Evolutionary conservation across 352 stramenopile species (phyloP).

Genomic region (Globisporangium apiculatum): DNA sequence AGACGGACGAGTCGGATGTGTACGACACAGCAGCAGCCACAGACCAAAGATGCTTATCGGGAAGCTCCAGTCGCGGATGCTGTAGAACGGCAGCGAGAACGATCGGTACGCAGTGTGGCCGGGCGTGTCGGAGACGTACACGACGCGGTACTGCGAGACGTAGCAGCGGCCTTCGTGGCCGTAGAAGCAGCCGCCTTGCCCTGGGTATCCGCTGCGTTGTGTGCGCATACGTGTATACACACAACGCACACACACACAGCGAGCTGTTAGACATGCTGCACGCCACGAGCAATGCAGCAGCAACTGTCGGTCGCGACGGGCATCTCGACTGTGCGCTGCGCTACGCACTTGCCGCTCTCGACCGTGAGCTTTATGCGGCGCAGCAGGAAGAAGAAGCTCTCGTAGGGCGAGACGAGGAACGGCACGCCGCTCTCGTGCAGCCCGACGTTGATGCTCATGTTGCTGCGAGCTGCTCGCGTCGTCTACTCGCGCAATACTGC

Average conservation of each 20-base stretch:
- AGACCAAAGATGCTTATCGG: slow-evolving; percentile 52
- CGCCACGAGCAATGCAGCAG: neutral
- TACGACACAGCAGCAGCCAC: neutral
- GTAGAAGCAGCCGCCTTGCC: slow-evolving; percentile 79
- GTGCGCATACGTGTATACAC: neutral
- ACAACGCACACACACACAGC: neutral
- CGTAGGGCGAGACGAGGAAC: slow-evolving; percentile 74
- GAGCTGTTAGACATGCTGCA: neutral
- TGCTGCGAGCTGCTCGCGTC: neutral
- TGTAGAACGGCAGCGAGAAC: slow-evolving; percentile 75
- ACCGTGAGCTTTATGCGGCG: slow-evolving; percentile 64
- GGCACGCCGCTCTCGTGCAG: slow-evolving; percentile 51
- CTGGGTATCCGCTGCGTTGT: slow-evolving; percentile 55
- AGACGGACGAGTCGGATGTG: too few relatives aligned
- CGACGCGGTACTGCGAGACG: slow-evolving; percentile 71
- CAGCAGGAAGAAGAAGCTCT: slow-evolving; percentile 75
- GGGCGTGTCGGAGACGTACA: slow-evolving; percentile 45
- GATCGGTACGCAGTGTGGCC: slow-evolving; percentile 46
- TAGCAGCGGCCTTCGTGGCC: slow-evolving; percentile 59
- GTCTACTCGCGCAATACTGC: neutral
- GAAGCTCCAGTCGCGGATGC: slow-evolving; percentile 69
- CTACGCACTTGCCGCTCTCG: slow-evolving; percentile 69
- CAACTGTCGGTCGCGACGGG: neutral
- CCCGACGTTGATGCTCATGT: slow-evolving; percentile 76
- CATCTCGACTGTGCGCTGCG: neutral